A percentile compares a stretch with the other conserved stretches of the same genome.
Conservation (phyloP, 306 rosid species). For the Coriaria nepalensis region DNA sequence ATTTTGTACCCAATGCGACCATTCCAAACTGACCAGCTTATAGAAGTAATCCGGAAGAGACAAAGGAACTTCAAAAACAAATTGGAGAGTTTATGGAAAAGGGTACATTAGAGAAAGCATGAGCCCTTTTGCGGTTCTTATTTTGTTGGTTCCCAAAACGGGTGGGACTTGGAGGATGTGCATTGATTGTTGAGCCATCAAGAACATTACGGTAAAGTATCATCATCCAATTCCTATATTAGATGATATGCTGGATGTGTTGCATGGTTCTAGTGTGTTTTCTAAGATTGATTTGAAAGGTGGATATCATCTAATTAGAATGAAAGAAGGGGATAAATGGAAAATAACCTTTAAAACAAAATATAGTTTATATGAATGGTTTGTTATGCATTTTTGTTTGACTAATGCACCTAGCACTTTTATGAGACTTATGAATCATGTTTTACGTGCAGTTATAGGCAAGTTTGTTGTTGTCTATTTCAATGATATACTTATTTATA, state of each 20-base stretch:
- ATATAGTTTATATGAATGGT: background rate
- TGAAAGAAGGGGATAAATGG: background rate
- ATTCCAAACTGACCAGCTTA: background rate
- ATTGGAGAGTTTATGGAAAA: background rate
- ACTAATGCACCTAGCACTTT: constrained; percentile 4
- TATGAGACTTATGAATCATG: constrained; percentile 1
- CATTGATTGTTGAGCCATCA: too few relatives aligned
- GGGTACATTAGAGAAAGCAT: background rate
- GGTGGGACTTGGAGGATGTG: too few relatives aligned
- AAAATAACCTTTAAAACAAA: too few relatives aligned
- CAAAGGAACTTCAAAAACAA: constrained; percentile 1
- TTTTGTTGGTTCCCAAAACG: too few relatives aligned
- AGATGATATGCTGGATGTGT: too few relatives aligned
- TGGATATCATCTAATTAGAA: background rate
- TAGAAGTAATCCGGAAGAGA: background rate
- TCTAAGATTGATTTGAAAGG: too few relatives aligned
- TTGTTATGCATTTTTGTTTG: background rate
- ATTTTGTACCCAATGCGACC: background rate
- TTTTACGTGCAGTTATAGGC: background rate
- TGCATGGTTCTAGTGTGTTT: too few relatives aligned
- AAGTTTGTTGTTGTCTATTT: constrained; percentile 1
- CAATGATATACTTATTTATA: background rate
- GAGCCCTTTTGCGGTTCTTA: background rate
- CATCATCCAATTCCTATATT: too few relatives aligned
- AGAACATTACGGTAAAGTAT: background rate